These are phyloP conservation scores for Crithidia bombi DNA, from an alignment of 208 protist species.

Conservation along the genomic window DNA sequence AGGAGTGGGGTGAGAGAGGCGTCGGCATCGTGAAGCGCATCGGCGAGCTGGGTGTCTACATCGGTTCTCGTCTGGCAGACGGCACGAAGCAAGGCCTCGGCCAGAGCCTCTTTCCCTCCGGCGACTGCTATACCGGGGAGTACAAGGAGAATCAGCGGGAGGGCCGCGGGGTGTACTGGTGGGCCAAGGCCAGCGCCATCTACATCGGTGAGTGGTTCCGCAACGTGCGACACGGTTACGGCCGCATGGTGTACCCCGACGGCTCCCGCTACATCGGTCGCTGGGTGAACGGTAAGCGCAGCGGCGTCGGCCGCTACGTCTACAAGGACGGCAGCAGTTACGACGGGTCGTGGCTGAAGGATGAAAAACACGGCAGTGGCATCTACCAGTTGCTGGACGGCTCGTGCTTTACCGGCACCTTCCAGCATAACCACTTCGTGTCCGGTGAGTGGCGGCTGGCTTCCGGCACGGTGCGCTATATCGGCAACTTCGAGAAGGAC, in stretches of 20 bases:
- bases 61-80: conserved; percentile 66
- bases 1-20: conserved; percentile 77
- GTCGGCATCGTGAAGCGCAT: conserved; percentile 84
- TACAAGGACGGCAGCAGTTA: conserved; percentile 90
- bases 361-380: conserved; percentile 80
- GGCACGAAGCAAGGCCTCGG: conserved; percentile 91
- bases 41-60: conserved; percentile 89
- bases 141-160: conserved; percentile 84
- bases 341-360: conserved; percentile 75
- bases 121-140: conserved; percentile 86
- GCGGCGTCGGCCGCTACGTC: conserved; percentile 76
- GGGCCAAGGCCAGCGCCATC: conserved; percentile 52
- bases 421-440: conserved; percentile 75
- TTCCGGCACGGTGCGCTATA: conserved; percentile 71
- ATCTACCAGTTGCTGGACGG: conserved; percentile 78
- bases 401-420: conserved; percentile 74
- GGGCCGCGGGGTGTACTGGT: conserved; percentile 83
- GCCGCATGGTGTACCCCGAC: conserved; percentile 89
- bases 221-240: conserved; percentile 76
- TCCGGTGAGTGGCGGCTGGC: conserved; percentile 86
- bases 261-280: conserved; percentile 79
- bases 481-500: conserved; percentile 82
- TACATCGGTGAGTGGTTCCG: conserved; percentile 77
- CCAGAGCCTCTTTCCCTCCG: conserved; percentile 84
- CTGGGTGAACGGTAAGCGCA: conserved; percentile 75